These are phyloP conservation scores for Mucor sp. DNA, from an alignment of 371 early-diverging fungal genomes.

Conservation along the genomic window DNA sequence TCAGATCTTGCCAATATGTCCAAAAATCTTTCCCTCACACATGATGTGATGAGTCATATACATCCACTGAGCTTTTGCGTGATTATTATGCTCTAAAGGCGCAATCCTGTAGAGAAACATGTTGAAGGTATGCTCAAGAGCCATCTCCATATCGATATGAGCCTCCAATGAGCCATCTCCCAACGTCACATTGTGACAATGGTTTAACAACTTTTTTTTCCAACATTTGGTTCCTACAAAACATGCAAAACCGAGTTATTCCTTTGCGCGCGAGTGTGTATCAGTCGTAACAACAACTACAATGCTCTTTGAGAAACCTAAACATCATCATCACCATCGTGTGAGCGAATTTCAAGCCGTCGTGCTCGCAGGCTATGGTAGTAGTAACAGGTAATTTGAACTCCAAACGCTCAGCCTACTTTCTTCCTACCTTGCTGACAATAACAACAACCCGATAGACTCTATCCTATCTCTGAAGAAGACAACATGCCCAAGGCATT, in stretches of 20 bases:
- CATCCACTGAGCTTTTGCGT: too few relatives aligned
- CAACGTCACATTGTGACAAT: slow-evolving; percentile 6
- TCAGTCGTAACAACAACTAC: not conserved
- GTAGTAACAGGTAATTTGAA: slow-evolving; percentile 57
- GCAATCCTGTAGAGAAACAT: too few relatives aligned
- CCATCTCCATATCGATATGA: not conserved
- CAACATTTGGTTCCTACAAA: not conserved
- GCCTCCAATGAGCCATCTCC: not conserved
- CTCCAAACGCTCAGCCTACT: too few relatives aligned
- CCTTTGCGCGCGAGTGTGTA: not conserved
- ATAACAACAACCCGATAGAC: slow-evolving; percentile 35
- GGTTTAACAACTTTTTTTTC: slow-evolving; percentile 4
- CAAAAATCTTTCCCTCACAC: too few relatives aligned
- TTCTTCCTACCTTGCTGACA: not conserved
- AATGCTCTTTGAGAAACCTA: slow-evolving; percentile 53
- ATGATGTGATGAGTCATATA: too few relatives aligned
- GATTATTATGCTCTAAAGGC: too few relatives aligned
- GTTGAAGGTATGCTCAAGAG: too few relatives aligned
- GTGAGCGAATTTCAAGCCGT: slow-evolving; percentile 76
- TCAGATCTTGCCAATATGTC: too few relatives aligned
- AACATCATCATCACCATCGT: slow-evolving; percentile 40
- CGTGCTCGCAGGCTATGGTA: slow-evolving; percentile 78
- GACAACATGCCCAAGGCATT: slow-evolving; percentile 88
- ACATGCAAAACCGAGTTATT: not conserved
- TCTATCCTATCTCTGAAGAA: slow-evolving; percentile 83